A percentile compares a stretch with the other conserved stretches of the same genome.
These are phyloP conservation scores for Quercus glauca DNA, from an alignment of 306 rosid genomes.

Conservation along the genomic window DNA sequence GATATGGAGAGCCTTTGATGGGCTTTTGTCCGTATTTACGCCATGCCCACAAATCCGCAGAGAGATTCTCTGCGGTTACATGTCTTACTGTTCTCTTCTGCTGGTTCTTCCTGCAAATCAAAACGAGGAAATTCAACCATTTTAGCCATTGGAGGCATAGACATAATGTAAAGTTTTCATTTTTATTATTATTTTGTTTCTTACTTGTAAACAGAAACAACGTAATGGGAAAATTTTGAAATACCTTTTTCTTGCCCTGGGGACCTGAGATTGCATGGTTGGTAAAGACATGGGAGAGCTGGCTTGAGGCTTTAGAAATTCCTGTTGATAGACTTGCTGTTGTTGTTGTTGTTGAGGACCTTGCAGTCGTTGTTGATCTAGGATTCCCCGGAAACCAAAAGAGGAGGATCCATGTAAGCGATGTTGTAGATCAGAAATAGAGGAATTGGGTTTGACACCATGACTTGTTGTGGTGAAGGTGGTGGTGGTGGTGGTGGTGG, in stretches of 20 bases:
- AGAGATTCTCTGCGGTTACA: conserved; percentile 52
- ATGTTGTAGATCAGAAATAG: conserved; percentile 31
- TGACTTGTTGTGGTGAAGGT: not conserved
- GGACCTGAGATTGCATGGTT: conserved; percentile 23
- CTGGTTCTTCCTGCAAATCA: conserved; percentile 47
- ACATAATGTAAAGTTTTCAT: not conserved
- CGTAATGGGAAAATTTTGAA: not conserved
- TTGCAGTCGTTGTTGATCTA: conserved; percentile 9
- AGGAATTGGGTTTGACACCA: conserved; percentile 31
- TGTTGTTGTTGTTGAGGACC: not conserved
- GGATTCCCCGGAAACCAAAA: conserved; percentile 28
- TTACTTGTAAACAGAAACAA: not conserved
- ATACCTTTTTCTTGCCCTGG: conserved; percentile 53
- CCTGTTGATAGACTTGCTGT: conserved; percentile 7
- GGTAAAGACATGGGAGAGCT: conserved; percentile 15
- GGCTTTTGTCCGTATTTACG: conserved; percentile 81
- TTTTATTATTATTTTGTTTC: not conserved
- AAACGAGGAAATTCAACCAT: not conserved
- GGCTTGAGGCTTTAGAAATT: conserved; percentile 15
- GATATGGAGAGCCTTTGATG: conserved; percentile 78
- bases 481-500: conserved; percentile 25
- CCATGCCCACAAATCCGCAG: conserved; percentile 83
- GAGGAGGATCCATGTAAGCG: conserved; percentile 15
- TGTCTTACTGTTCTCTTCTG: conserved; percentile 47
- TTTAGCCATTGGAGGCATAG: not conserved